Conservation (phyloP, 495 filamentous ascomycete genomes). For the Talaromyces wortmannii region DNA sequence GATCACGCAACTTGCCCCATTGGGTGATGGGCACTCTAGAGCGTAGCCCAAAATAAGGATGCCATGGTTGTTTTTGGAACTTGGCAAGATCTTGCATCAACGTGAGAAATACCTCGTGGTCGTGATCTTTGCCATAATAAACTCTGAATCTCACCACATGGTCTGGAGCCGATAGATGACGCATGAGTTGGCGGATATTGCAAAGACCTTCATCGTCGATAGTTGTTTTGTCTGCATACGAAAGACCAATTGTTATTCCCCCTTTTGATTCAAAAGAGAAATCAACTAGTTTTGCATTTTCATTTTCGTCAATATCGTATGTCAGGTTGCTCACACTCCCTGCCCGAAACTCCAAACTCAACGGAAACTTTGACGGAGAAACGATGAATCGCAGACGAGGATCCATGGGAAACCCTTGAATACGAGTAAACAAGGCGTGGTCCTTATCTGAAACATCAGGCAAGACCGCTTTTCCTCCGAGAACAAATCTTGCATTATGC, state of each 20-base stretch:
- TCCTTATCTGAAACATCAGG: neutral
- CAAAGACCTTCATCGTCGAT: neutral
- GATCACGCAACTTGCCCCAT: neutral
- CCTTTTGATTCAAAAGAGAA: neutral
- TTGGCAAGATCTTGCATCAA: neutral
- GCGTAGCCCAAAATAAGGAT: neutral
- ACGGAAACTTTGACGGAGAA: neutral
- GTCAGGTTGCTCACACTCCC: neutral
- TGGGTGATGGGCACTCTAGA: neutral
- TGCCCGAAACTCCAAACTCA: neutral
- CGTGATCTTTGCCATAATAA: neutral
- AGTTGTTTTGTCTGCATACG: neutral
- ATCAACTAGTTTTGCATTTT: neutral
- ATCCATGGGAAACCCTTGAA: neutral
- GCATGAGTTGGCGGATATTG: neutral
- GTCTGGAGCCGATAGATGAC: neutral
- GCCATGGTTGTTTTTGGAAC: neutral
- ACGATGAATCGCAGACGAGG: neutral
- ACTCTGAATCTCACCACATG: neutral
- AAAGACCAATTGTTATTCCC: neutral
- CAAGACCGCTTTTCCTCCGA: neutral
- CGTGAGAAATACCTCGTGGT: neutral
- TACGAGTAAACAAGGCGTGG: neutral
- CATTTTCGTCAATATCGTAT: neutral
- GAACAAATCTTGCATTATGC: neutral